Percentiles rank a stretch among this genome's conserved stretches.
Conservation (phyloP, 345 rosid genomes). For the Litchi chinensis region DNA sequence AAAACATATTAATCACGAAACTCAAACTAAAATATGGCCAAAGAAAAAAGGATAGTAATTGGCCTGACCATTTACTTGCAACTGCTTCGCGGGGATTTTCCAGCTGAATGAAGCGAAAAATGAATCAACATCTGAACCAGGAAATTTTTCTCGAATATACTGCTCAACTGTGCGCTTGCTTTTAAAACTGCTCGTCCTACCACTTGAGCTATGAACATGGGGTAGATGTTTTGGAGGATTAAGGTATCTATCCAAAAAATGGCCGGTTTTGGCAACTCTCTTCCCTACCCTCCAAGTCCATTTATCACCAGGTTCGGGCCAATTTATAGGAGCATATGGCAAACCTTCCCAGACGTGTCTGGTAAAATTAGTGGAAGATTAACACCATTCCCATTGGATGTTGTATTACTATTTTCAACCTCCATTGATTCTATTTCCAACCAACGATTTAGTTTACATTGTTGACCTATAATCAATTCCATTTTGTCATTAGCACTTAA, state of each 20-base stretch:
- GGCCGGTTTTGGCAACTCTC: slow-evolving; percentile 39
- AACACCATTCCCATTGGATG: slow-evolving; percentile 21
- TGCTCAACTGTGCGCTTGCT: slow-evolving; percentile 57
- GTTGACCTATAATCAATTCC: slow-evolving; percentile 21
- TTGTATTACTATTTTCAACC: slow-evolving; percentile 29
- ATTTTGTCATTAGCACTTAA: slow-evolving; percentile 11
- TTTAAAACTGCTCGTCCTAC: slow-evolving; percentile 30
- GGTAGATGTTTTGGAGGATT: slow-evolving; percentile 60
- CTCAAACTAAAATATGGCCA: neutral
- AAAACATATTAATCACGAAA: slow-evolving; percentile 10
- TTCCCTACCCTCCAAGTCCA: slow-evolving; percentile 74
- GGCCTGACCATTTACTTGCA: slow-evolving; percentile 46
- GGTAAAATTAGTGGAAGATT: slow-evolving; percentile 47
- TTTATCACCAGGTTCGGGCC: slow-evolving; percentile 64
- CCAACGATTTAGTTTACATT: neutral
- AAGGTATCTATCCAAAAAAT: slow-evolving; percentile 58
- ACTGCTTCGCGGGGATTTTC: slow-evolving; percentile 50
- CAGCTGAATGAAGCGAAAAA: slow-evolving; percentile 81
- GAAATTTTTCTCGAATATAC: slow-evolving; percentile 47
- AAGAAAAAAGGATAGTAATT: slow-evolving; percentile 1
- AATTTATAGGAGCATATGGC: slow-evolving; percentile 74
- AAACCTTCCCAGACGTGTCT: slow-evolving; percentile 57
- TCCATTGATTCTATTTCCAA: slow-evolving; percentile 39
- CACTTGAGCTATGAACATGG: neutral
- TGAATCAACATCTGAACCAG: slow-evolving; percentile 47